Base-by-base conservation (phyloP, 768 basidiomycete species). In the Mycena alexandri region DNA sequence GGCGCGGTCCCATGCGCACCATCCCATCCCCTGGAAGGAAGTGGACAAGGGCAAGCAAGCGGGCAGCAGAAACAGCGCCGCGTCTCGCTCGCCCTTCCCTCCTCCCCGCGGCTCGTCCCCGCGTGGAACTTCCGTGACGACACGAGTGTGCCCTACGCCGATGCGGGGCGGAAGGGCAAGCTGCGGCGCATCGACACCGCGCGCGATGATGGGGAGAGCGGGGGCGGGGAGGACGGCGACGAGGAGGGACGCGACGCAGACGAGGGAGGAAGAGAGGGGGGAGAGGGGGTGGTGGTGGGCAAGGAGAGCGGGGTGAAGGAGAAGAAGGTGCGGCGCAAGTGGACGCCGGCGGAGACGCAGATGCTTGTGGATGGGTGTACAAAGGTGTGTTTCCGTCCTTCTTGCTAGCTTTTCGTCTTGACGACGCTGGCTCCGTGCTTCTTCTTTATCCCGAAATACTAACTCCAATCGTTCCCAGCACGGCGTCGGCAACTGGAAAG, bases 401-500 rank as follows among this genome's bases (percentile, higher is more conserved):
- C 29, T 11, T 51, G 3, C 16, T 29, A 8, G 10, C 48, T 52
- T 22, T n/a, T n/a, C n/a, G n/a, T n/a, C n/a, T n/a, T n/a, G n/a
- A n/a, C n/a, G n/a, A n/a, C n/a, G n/a, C n/a, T n/a, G n/a, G n/a
- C n/a, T n/a, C n/a, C n/a, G n/a, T n/a, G n/a, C n/a, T n/a, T n/a
- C n/a, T n/a, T n/a, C n/a, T n/a, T n/a, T n/a, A n/a, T n/a, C n/a
- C n/a, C n/a, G n/a, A n/a, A n/a, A n/a, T n/a, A n/a, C n/a, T n/a
- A n/a, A n/a, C n/a, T n/a, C n/a, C n/a, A n/a, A n/a, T n/a, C n/a
- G 56, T 47, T 38, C 56, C 24, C 41, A 95, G 93, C 92, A 92
- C 79, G 94, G 94, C 47, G 94, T 96, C 46, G 94, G 94, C 53
- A 96, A 95, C 80, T 96, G 94, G 94, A 95, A 95, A 77, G 89